phyloP scores from a whole-genome alignment of 495 filamentous ascomycete genomes.

The Cetradonia linearis region DNA sequence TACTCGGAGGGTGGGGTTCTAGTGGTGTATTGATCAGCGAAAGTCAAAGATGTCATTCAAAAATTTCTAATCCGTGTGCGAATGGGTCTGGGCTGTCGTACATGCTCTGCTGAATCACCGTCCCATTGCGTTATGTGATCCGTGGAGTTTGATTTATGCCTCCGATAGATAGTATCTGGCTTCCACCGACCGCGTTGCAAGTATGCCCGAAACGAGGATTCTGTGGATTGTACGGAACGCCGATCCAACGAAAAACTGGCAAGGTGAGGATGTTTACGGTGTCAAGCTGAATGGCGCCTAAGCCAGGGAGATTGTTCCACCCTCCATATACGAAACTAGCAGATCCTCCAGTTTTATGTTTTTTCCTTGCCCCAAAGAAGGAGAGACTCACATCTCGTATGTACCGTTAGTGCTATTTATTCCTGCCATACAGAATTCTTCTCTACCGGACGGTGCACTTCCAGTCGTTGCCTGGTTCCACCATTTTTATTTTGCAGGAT shows the following conservation, averaged over 20 bases:
- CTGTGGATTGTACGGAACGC: slow-evolving; percentile 18
- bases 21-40: slow-evolving; percentile 16
- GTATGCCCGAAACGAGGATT: slow-evolving; percentile 13
- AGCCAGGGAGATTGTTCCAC: neutral
- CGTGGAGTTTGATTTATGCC: slow-evolving; percentile 9
- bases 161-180: slow-evolving; percentile 20
- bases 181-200: slow-evolving; percentile 14
- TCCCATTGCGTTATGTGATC: neutral
- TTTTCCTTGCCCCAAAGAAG: neutral
- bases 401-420: slow-evolving; percentile 11
- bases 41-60: slow-evolving; percentile 15
- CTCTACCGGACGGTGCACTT: slow-evolving; percentile 1
- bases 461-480: slow-evolving; percentile 22
- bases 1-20: slow-evolving; percentile 15
- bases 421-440: slow-evolving; percentile 15
- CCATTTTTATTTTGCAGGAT: slow-evolving; percentile 13
- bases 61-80: slow-evolving; percentile 19
- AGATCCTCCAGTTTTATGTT: neutral
- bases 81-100: slow-evolving; percentile 15
- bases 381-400: slow-evolving; percentile 16
- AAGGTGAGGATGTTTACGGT: slow-evolving; percentile 31
- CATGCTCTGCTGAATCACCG: neutral
- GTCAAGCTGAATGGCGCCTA: slow-evolving; percentile 6
- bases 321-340: slow-evolving; percentile 16
- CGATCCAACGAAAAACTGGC: slow-evolving; percentile 37